phyloP scores from a whole-genome alignment of 805 yeast species.

The Pichia pseudocactophila region DNA sequence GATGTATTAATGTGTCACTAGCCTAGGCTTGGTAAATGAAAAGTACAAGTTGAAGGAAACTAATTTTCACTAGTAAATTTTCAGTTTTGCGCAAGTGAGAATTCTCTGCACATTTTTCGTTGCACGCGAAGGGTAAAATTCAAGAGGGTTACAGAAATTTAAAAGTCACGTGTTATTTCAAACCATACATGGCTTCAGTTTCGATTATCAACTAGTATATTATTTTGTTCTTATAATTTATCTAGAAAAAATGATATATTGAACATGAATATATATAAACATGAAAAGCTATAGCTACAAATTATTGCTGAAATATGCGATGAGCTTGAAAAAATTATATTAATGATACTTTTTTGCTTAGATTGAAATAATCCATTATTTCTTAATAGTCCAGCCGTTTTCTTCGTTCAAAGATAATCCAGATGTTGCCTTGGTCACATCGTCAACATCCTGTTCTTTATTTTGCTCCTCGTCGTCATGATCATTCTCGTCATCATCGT shows the following conservation, averaged over 20 bases:
- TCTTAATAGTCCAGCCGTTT: conserved; percentile 32
- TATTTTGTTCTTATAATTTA: too few relatives aligned
- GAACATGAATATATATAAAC: conserved; percentile 4
- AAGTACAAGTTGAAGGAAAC: not conserved
- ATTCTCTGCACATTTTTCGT: too few relatives aligned
- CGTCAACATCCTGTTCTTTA: conserved; percentile 11
- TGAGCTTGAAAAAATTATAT: not conserved
- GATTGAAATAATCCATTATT: too few relatives aligned
- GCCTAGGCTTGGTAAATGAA: conserved; percentile 9
- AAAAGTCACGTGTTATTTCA: too few relatives aligned
- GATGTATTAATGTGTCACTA: conserved; percentile 4
- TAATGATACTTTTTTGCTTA: not conserved
- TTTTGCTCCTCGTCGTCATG: conserved; percentile 28
- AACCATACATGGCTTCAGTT: too few relatives aligned
- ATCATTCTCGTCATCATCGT: conserved; percentile 38
- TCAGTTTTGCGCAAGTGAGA: too few relatives aligned
- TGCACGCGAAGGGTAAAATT: too few relatives aligned
- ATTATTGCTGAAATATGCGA: too few relatives aligned
- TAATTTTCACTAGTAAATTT: not conserved
- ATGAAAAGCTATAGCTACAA: not conserved
- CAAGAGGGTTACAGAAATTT: too few relatives aligned
- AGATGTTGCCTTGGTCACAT: conserved; percentile 29
- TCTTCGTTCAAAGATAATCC: conserved; percentile 30
- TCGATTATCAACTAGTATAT: too few relatives aligned
- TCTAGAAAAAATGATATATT: not conserved